Conservation (phyloP, 306 rosid species). For the Parietaria judaica region DNA sequence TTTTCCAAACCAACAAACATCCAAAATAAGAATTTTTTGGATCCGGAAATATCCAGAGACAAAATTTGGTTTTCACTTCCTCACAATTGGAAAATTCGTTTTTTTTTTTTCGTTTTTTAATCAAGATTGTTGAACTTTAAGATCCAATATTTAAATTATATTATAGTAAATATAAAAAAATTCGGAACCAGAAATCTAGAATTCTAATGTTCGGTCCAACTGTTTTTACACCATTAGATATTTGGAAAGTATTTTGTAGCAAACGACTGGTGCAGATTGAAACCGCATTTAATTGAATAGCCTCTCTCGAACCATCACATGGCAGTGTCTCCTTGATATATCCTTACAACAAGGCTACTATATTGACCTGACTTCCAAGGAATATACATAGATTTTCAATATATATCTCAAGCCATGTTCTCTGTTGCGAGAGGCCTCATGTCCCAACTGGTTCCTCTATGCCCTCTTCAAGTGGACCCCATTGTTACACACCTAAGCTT, state of each 20-base stretch:
- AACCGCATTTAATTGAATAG: background rate
- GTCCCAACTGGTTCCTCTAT: background rate
- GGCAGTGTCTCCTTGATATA: background rate
- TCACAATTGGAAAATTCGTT: no score
- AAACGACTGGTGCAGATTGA: constrained; percentile 2
- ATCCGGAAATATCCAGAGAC: no score
- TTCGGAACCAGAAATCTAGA: no score
- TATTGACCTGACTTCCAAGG: background rate
- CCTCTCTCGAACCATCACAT: background rate
- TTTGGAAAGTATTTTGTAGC: background rate
- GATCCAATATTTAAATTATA: no score
- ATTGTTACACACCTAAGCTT: constrained; percentile 12
- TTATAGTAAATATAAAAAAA: no score
- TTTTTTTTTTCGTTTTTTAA: no score
- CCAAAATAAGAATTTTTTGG: no score
- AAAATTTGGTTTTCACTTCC: no score
- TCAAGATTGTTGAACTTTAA: no score
- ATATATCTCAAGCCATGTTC: background rate
- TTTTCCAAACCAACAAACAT: no score
- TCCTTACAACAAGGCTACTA: background rate
- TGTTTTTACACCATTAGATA: background rate
- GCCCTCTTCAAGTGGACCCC: constrained; percentile 11
- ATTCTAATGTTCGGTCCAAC: no score
- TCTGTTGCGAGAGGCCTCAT: background rate
- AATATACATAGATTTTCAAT: background rate